Evolutionary conservation across 2,329 filamentous ascomycete species (phyloP).

Genomic region (Trichoderma gracile): DNA sequence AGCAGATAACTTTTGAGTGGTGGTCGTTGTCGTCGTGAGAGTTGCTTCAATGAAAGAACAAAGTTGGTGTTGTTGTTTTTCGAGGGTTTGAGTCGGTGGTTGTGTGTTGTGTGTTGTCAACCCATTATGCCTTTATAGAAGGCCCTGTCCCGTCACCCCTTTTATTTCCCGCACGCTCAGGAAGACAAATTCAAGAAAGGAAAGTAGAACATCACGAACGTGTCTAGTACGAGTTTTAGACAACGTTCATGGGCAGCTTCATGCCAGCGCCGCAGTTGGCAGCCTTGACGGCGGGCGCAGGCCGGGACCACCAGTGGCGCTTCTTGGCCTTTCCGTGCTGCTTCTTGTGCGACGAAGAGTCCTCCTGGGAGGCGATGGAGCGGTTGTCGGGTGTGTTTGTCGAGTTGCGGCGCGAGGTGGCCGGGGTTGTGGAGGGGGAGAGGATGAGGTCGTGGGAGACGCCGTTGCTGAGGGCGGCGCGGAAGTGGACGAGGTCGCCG

Average conservation of each 20-base stretch:
- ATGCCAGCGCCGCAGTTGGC: conserved; percentile 8
- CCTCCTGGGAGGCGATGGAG: conserved; percentile 1
- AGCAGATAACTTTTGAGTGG: conserved; percentile 3
- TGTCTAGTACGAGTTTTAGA: background rate
- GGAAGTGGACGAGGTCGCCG: conserved; percentile 35
- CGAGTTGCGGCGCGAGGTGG: background rate
- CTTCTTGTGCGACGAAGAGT: too few relatives aligned
- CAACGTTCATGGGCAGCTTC: conserved; percentile 7
- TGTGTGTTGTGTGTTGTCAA: background rate
- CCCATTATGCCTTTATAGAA: background rate
- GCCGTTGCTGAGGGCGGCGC: conserved; percentile 12
- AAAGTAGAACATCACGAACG: too few relatives aligned
- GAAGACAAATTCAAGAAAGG: background rate
- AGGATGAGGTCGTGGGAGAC: conserved; percentile 4
- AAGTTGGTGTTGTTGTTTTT: too few relatives aligned
- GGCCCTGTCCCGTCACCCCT: too few relatives aligned
- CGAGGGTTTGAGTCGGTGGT: too few relatives aligned
- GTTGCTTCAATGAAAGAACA: background rate
- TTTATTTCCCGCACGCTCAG: background rate
- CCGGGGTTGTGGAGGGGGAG: background rate
- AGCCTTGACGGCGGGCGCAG: conserved; percentile 2
- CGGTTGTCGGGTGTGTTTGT: conserved; percentile 20
- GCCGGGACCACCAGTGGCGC: background rate
- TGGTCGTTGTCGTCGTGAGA: conserved; percentile 3
- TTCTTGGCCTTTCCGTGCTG: conserved; percentile 5